A percentile compares a stretch with the other conserved stretches of the same genome.
Evolutionary conservation across 1,284 basidiomycete species (phyloP).

Genomic region (Jaminaea rosea): DNA sequence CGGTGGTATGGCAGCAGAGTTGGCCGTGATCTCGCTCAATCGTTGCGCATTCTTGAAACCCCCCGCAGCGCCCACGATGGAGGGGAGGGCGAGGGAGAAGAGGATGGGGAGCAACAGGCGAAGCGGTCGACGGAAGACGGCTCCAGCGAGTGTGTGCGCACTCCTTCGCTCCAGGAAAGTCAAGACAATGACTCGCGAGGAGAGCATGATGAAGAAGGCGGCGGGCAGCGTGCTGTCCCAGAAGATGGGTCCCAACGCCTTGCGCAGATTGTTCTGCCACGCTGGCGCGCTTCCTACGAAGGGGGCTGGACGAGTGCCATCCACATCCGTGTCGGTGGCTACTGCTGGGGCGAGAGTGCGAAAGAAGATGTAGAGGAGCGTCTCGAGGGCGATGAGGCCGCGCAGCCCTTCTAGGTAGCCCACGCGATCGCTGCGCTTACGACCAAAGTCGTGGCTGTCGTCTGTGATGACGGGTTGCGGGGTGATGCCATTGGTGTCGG

Average conservation of each 20-base stretch:
- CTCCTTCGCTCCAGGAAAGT: conserved; percentile 27
- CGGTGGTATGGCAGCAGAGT: conserved; percentile 21
- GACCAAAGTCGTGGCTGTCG: conserved; percentile 1
- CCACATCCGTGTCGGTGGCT: conserved; percentile 18
- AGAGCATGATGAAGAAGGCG: conserved; percentile 25
- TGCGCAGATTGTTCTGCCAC: conserved; percentile 26
- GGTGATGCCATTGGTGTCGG: neutral
- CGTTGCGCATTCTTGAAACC: conserved; percentile 21
- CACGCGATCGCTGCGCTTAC: neutral
- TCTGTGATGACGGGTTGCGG: conserved; percentile 1
- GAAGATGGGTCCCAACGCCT: conserved; percentile 21
- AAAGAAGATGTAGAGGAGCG: conserved; percentile 32
- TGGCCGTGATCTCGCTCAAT: conserved; percentile 8
- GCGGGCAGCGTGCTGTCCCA: conserved; percentile 29
- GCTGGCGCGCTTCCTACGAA: conserved; percentile 7
- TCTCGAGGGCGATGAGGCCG: conserved; percentile 25
- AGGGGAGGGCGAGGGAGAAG: conserved; percentile 19
- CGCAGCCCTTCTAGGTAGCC: conserved; percentile 5
- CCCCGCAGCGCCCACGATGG: conserved; percentile 14
- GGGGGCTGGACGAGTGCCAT: conserved; percentile 19
- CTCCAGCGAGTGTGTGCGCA: conserved; percentile 17
- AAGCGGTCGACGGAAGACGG: conserved; percentile 30
- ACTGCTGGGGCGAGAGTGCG: conserved; percentile 32
- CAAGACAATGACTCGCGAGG: conserved; percentile 18
- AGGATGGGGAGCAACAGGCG: conserved; percentile 24